Base-by-base conservation (phyloP, 805 yeast species). In the Ascoidea tarda region DNA sequence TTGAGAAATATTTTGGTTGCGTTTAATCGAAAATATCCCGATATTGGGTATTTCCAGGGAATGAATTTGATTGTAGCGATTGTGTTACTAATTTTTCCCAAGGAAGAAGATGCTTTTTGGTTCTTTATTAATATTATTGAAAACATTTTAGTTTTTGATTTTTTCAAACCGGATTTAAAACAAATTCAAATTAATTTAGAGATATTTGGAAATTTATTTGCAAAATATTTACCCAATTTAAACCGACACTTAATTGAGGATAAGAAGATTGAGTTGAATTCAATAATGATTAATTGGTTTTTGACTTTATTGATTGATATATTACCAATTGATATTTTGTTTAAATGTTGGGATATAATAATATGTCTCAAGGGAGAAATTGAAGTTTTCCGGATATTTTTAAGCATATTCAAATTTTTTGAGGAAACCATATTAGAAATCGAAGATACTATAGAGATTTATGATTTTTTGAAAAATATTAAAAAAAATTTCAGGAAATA, bases 1-100 rank as follows among this genome's bases (percentile, higher is more conserved):
- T 60, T 78, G 33, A 66, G 74, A 47, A 64, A 75, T 14, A 71
- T 79, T 5, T 62, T 78, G 50, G 69, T 72, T 46, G 81, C 82
- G 0, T 77, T 73, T 57, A 70, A 73, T 16, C 66, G 71, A 5
- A 69, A 75, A 54, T 70, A 71, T 54, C 74, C 77, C 0, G 66
- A 66, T 0, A 66, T 77, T 47, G 83, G 84, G 0, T 78, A 78
- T 59, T 74, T 78, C 51, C 84, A 78, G 58, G 84, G 84, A 1
- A 73, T 78, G 84, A 78, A 78, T 59, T 72, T 77, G 57, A 73
- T 78, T n/a, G 75, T 73, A 8, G 84, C 79, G 0, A 75, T 73
- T 49, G 55, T 78, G 6, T 59, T 78, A 10, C 59, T 78, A 28
- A 71, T 73, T 0, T 69, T 63, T 49, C 66, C 69, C 5, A 65